These are phyloP conservation scores for Coemansia aciculifera DNA, from an alignment of 192 early-diverging fungal species.

Conservation along the genomic window DNA sequence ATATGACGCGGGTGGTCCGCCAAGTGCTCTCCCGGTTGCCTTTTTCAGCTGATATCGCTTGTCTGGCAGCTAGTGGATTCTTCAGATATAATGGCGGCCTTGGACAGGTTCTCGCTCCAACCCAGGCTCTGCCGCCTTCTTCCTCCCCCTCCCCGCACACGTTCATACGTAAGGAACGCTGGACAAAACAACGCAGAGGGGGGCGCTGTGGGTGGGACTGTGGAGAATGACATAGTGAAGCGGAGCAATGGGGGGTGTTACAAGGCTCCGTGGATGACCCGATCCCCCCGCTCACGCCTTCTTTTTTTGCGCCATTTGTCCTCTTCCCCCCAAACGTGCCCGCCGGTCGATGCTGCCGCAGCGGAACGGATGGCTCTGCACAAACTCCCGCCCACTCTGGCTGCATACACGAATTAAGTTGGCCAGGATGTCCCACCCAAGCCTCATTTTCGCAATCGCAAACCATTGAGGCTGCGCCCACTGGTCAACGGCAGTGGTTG, in stretches of 20 bases:
- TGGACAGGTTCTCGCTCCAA: not conserved
- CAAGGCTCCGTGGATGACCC: slow-evolving; percentile 11
- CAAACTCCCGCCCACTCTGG: not conserved
- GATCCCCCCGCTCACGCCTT: slow-evolving; percentile 6
- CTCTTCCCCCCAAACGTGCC: slow-evolving; percentile 6
- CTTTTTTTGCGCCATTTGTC: slow-evolving; percentile 1
- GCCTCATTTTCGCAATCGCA: slow-evolving; percentile 1
- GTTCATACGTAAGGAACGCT: slow-evolving; percentile 1
- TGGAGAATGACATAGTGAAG: slow-evolving; percentile 7
- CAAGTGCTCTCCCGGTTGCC: slow-evolving; percentile 2
- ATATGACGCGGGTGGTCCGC: not conserved
- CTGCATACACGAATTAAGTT: not conserved
- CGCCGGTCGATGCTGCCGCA: slow-evolving; percentile 8
- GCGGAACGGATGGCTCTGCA: slow-evolving; percentile 8
- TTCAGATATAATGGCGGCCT: not conserved
- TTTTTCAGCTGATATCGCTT: not conserved
- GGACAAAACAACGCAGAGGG: not conserved
- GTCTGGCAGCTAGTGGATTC: not conserved
- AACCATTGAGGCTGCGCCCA: slow-evolving; percentile 1
- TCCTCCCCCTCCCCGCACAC: not conserved
- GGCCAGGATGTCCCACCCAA: not conserved
- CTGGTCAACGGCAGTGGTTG: not conserved
- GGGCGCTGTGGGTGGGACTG: slow-evolving; percentile 9
- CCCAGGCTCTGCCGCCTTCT: not conserved
- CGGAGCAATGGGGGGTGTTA: slow-evolving; percentile 11